Percentiles rank a stretch among this genome's conserved stretches.
Conservation (phyloP, 2,329 filamentous ascomycete species). For the Sporothrix schenckii region DNA sequence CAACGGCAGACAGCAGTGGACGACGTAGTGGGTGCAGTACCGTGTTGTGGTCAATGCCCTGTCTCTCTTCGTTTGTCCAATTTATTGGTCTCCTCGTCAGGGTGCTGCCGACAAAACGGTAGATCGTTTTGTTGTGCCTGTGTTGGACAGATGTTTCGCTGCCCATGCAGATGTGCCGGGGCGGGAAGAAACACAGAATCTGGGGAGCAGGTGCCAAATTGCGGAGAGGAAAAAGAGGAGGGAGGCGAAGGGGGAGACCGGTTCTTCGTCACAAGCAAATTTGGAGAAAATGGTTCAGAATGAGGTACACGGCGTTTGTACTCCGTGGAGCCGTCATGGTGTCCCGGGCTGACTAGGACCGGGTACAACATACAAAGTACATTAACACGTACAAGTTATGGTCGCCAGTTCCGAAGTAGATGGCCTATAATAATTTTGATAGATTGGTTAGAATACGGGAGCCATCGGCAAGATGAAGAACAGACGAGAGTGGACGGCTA, state of each 20-base stretch:
- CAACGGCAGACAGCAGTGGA: background rate
- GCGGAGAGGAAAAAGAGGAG: constrained; percentile 11
- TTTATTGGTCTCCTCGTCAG: background rate
- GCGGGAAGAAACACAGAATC: constrained; percentile 3
- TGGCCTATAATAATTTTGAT: background rate
- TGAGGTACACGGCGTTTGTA: constrained; percentile 6
- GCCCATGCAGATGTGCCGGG: constrained; percentile 19
- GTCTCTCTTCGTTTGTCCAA: background rate
- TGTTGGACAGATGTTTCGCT: background rate
- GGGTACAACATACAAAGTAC: background rate
- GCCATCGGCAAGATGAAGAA: constrained; percentile 13
- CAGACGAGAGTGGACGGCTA: background rate
- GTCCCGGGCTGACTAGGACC: background rate
- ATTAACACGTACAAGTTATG: background rate
- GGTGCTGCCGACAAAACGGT: constrained; percentile 20
- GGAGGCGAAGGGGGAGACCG: constrained; percentile 10
- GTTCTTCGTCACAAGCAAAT: constrained; percentile 25
- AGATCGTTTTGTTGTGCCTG: constrained; percentile 9
- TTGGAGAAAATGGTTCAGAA: constrained; percentile 3
- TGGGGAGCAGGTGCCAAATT: constrained; percentile 13
- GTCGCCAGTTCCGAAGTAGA: background rate
- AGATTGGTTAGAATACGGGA: constrained; percentile 15
- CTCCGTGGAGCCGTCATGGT: constrained; percentile 10
- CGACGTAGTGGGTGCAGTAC: constrained; percentile 7
- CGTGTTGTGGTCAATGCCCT: constrained; percentile 8